phyloP scores from a whole-genome alignment of 2,329 filamentous ascomycete genomes.

The Teratosphaeria nubilosa region DNA sequence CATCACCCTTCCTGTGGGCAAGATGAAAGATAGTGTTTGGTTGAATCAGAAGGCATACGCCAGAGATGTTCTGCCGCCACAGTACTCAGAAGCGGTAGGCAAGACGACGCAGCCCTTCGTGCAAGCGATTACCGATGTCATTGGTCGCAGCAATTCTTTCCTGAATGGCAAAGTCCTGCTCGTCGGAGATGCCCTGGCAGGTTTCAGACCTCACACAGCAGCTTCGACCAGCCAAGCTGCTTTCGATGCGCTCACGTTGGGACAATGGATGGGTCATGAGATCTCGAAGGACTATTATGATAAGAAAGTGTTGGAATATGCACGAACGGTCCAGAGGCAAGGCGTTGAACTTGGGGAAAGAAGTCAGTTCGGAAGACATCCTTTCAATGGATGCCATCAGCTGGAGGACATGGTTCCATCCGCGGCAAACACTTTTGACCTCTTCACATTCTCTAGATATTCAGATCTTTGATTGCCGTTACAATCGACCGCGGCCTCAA shows the following conservation, averaged over 20 bases:
- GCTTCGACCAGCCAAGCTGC: constrained; percentile 40
- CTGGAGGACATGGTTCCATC: neutral
- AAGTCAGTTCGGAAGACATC: constrained; percentile 31
- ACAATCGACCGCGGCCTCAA: too few relatives aligned
- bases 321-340: constrained; percentile 27
- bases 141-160: constrained; percentile 29
- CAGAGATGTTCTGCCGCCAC: constrained; percentile 26
- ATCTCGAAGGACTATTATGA: constrained; percentile 28
- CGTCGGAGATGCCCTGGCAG: constrained; percentile 38
- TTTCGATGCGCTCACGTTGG: constrained; percentile 33
- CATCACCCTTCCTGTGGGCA: constrained; percentile 35
- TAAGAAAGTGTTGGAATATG: constrained; percentile 26
- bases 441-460: too few relatives aligned
- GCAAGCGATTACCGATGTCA: constrained; percentile 36
- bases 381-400: constrained; percentile 3
- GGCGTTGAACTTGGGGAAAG: constrained; percentile 32
- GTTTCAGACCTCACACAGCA: constrained; percentile 38
- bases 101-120: constrained; percentile 36
- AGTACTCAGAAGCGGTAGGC: constrained; percentile 33
- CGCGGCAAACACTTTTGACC: too few relatives aligned
- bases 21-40: constrained; percentile 31
- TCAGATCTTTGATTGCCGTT: too few relatives aligned
- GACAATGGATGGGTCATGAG: constrained; percentile 30
- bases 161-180: constrained; percentile 34
- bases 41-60: constrained; percentile 26